Conservation (phyloP, 352 stramenopile species). For the Globisporangium irregulare region DNA sequence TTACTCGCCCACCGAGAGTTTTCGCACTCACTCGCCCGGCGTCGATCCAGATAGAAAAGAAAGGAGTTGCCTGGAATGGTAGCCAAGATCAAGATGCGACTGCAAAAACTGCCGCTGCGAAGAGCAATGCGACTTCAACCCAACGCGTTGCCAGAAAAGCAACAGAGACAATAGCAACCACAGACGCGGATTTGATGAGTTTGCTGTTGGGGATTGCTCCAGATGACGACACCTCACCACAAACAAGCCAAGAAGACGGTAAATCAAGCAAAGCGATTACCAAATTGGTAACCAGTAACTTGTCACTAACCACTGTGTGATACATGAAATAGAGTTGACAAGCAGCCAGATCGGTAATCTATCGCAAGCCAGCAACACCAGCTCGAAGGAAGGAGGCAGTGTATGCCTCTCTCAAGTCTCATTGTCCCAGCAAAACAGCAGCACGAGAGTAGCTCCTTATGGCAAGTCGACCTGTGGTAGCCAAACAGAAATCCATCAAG, state of each 20-base stretch:
- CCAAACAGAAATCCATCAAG: neutral
- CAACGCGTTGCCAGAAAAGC: neutral
- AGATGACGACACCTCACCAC: conserved; percentile 4
- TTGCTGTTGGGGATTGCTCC: neutral
- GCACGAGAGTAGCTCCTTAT: neutral
- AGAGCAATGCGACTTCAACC: neutral
- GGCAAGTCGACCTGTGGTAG: neutral
- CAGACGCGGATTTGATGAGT: conserved; percentile 1
- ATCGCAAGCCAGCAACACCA: neutral
- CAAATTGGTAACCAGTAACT: neutral
- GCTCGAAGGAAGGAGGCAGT: neutral
- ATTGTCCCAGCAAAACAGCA: neutral
- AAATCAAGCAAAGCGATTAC: neutral
- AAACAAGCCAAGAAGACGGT: conserved; percentile 15
- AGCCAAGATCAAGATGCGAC: too few species aligned
- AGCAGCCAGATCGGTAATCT: conserved; percentile 1
- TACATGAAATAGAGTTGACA: neutral
- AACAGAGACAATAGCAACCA: too few species aligned
- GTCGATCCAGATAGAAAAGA: neutral
- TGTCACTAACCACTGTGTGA: neutral
- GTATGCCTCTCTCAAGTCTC: neutral
- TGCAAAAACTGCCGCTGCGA: neutral
- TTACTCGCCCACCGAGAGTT: conserved; percentile 11
- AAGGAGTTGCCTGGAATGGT: neutral
- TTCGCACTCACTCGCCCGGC: conserved; percentile 3